phyloP scores from a whole-genome alignment of 2,329 filamentous ascomycete species.

The Exophiala bonariae region DNA sequence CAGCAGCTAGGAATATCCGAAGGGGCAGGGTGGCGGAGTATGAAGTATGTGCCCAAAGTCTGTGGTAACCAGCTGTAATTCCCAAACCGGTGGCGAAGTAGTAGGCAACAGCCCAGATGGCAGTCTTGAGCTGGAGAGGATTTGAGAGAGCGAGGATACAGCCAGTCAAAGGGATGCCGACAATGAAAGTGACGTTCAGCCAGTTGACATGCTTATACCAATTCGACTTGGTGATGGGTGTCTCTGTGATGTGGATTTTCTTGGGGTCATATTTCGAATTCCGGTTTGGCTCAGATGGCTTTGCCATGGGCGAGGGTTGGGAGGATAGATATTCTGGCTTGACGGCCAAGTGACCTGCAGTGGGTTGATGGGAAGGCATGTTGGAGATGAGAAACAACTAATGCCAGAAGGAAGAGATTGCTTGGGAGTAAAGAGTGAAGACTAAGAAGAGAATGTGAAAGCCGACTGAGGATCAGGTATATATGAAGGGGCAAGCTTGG shows the following conservation, averaged over 20 bases:
- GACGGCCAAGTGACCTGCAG: constrained; percentile 48
- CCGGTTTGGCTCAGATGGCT: constrained; percentile 53
- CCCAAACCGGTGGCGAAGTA: constrained; percentile 83
- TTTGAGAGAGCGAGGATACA: constrained; percentile 76
- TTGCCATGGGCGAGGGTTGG: constrained; percentile 48
- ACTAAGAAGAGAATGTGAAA: constrained; percentile 10
- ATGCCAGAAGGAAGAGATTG: constrained; percentile 3
- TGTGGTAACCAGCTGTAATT: constrained; percentile 77
- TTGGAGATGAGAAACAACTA: constrained; percentile 20
- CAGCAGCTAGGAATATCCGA: constrained; percentile 77
- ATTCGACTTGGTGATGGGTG: constrained; percentile 76
- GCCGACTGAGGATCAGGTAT: background rate
- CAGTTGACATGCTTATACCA: constrained; percentile 94
- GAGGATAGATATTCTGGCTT: constrained; percentile 48
- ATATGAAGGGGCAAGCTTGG: constrained; percentile 8
- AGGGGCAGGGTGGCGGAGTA: constrained; percentile 77
- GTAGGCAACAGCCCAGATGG: constrained; percentile 71
- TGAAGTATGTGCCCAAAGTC: constrained; percentile 82
- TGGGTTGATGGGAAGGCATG: constrained; percentile 56
- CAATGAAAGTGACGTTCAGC: constrained; percentile 81
- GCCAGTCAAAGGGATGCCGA: constrained; percentile 73
- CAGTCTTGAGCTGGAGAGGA: constrained; percentile 70
- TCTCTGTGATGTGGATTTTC: constrained; percentile 85
- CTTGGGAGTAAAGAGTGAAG: background rate
- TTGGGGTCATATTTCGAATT: constrained; percentile 58